Conservation (phyloP, 345 rosid species). For the Gossypioides kirkii region DNA sequence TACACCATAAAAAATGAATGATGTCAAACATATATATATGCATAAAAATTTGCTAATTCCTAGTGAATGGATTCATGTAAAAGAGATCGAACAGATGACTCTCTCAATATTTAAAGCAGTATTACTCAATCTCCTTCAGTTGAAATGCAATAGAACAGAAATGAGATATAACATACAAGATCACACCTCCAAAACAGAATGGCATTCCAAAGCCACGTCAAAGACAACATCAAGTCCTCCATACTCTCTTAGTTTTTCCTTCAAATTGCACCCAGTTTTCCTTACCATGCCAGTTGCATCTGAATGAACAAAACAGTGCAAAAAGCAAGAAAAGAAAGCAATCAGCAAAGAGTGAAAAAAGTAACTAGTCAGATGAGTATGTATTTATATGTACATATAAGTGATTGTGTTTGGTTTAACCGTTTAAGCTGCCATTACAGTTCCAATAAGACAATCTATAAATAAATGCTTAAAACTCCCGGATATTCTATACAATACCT, state of each 20-base stretch:
- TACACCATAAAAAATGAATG: background rate
- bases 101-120: slow-evolving; percentile 8
- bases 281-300: slow-evolving; percentile 76
- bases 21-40: background rate
- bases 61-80: background rate
- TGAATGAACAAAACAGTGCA: slow-evolving; percentile 27
- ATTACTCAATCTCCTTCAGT: slow-evolving; percentile 10
- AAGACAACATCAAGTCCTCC: slow-evolving; percentile 96
- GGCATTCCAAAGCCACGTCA: slow-evolving; percentile 78
- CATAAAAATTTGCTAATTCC: background rate
- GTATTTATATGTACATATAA: background rate
- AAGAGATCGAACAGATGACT: background rate
- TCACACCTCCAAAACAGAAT: slow-evolving; percentile 88
- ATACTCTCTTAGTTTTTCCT: slow-evolving; percentile 81
- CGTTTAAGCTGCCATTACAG: background rate
- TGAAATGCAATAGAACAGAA: slow-evolving; percentile 19
- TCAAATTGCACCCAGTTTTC: slow-evolving; percentile 78
- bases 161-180: slow-evolving; percentile 41
- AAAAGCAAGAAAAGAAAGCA: slow-evolving; percentile 18
- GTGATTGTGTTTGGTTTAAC: background rate
- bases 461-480: slow-evolving; percentile 1
- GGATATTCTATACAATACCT: slow-evolving; percentile 40
- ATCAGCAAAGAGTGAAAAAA: slow-evolving; percentile 16
- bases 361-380: background rate
- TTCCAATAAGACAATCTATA: background rate